Evolutionary conservation across 306 rosid genomes (phyloP), one percentile per base, ranked within the genome.

Genomic region (Chamaecrista fasciculata): DNA sequence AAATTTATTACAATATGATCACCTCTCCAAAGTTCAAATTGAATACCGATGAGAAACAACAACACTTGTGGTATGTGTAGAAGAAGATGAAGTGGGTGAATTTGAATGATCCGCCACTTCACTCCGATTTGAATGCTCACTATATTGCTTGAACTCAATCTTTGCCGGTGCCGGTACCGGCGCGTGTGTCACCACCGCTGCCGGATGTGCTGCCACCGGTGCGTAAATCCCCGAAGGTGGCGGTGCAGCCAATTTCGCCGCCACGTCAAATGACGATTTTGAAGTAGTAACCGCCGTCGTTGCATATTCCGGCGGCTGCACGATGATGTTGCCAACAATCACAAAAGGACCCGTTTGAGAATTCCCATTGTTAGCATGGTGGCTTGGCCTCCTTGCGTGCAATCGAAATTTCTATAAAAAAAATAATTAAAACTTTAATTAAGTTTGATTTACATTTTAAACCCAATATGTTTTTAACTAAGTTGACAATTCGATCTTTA

Each of bases 271-370:
- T 5, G 89, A 53, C 8, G 89, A 46, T 31, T 59, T 50, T 69
- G 80, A 62, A 15, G 86, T 37, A n/a, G 84, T 70, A 39, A 74
- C 69, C 0, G 80, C 83, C 10, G 87, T 26, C 3, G 33, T n/a
- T n/a, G n/a, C 87, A 72, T 83, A 90, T 15, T 86, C 96, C 19
- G 80, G 74, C 16, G 87, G 91, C 23, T 86, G 89, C 62, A 86
- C 81, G 86, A 87, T 88, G 67, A 90, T 79, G 81, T 92, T 90
- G 7, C 98, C 97, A 23, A 94, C 89, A 58, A 94, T 81, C 60
- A 94, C 83, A 71, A 88, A 81, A 34, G 86, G 92, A n/a, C 86
- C 85, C 50, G 85, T 60, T 37, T 84, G 91, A 11, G 83, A 72
- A 61, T 65, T 79, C 43, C 69, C 81, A 55, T 62, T 81, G 73